Evolutionary conservation across 2,329 filamentous ascomycete species (phyloP).

Genomic region (Clonostachys rosea): DNA sequence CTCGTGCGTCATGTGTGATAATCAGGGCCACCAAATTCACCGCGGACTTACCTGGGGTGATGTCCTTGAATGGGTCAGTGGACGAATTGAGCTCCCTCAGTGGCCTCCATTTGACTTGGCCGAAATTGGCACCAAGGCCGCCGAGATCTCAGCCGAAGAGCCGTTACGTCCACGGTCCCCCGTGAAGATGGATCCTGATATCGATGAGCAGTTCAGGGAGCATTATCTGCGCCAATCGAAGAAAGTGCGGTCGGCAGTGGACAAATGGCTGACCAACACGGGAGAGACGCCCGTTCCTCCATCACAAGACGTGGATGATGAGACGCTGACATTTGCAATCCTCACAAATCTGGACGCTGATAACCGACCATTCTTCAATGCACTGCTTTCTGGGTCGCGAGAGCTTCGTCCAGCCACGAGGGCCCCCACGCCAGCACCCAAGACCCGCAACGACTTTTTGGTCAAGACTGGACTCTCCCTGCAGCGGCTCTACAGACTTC

Average conservation of each 20-base stretch:
- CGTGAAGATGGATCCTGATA: constrained; percentile 82
- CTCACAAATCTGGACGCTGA: constrained; percentile 76
- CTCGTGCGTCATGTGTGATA: constrained; percentile 75
- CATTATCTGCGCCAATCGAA: constrained; percentile 90
- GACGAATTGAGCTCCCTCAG: constrained; percentile 74
- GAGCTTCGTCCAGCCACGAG: constrained; percentile 52
- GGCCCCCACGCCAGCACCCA: constrained; percentile 59
- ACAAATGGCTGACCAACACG: constrained; percentile 83
- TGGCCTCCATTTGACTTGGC: constrained; percentile 87
- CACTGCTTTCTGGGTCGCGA: constrained; percentile 61
- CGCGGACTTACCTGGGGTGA: constrained; percentile 90
- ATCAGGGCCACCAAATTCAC: constrained; percentile 47
- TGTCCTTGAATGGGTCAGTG: constrained; percentile 87
- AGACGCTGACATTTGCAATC: constrained; percentile 90
- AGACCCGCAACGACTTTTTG: constrained; percentile 64
- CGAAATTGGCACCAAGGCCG: constrained; percentile 55
- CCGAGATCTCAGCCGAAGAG: constrained; percentile 55
- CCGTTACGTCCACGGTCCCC: constrained; percentile 55
- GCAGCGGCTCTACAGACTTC: constrained; percentile 78
- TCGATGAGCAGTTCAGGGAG: constrained; percentile 87
- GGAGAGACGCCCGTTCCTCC: constrained; percentile 69
- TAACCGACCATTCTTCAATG: constrained; percentile 77
- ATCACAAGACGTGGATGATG: constrained; percentile 87
- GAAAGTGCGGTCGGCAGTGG: constrained; percentile 87
- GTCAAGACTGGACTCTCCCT: constrained; percentile 72